These are phyloP conservation scores for Plenodomus lindquistii DNA, from an alignment of 2,329 filamentous ascomycete genomes.

Conservation along the genomic window DNA sequence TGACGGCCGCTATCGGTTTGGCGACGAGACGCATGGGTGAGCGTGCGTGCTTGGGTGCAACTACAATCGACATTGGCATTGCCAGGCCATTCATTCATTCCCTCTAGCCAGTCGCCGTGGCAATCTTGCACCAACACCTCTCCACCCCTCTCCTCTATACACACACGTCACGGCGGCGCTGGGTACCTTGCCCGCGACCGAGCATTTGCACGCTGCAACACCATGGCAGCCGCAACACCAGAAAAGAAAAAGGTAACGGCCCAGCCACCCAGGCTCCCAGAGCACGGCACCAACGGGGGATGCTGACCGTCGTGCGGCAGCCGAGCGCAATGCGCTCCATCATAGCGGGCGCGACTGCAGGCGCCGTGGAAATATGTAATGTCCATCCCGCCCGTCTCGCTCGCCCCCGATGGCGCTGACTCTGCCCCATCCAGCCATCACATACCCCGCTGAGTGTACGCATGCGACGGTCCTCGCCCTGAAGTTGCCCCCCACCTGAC, in stretches of 20 bases:
- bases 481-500: constrained; percentile 13
- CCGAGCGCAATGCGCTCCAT: constrained; percentile 87
- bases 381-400: background rate
- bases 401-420: constrained; percentile 20
- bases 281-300: background rate
- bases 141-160: background rate
- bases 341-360: constrained; percentile 88
- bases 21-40: too few species aligned
- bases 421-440: constrained; percentile 71
- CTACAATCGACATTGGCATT: background rate
- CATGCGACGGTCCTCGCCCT: background rate
- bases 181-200: background rate
- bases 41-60: background rate
- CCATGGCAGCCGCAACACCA: constrained; percentile 31
- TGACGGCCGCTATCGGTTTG: background rate
- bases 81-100: background rate
- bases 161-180: background rate
- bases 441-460: constrained; percentile 91
- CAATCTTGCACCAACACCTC: too few species aligned
- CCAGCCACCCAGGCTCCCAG: background rate
- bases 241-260: constrained; percentile 45
- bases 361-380: constrained; percentile 89
- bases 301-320: constrained; percentile 42
- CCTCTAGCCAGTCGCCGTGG: too few species aligned
- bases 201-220: too few species aligned